These are phyloP conservation scores for Apiotrichum domesticum DNA, from an alignment of 1,284 basidiomycete species.

Conservation along the genomic window DNA sequence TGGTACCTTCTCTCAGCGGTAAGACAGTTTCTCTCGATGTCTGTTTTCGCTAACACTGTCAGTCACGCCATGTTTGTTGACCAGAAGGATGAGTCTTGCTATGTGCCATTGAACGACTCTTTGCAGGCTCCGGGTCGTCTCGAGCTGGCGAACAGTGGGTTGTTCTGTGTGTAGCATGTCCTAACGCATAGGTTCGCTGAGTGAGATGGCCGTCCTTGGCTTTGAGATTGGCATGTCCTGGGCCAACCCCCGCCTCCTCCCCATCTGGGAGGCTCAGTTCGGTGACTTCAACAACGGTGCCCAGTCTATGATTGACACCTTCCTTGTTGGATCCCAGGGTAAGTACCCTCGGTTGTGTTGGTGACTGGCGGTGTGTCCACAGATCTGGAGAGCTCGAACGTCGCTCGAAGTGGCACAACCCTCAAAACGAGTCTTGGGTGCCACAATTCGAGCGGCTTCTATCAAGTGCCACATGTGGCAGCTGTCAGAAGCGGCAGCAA, in stretches of 20 bases:
- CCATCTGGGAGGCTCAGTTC: slow-evolving; percentile 82
- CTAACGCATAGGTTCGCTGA: slow-evolving; percentile 60
- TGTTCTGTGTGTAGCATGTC: no score
- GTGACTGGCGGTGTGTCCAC: no score
- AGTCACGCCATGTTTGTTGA: slow-evolving; percentile 83
- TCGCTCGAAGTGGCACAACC: no score
- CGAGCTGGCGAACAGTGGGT: slow-evolving; percentile 75
- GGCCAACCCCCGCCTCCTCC: slow-evolving; percentile 69
- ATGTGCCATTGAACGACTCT: slow-evolving; percentile 67
- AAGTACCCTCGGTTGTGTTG: slow-evolving; percentile 28
- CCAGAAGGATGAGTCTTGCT: slow-evolving; percentile 68
- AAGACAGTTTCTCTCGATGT: slow-evolving; percentile 10
- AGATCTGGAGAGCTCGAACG: no score
- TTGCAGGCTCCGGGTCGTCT: slow-evolving; percentile 57
- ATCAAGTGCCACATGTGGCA: no score
- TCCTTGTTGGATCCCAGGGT: slow-evolving; percentile 76
- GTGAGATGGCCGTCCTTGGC: slow-evolving; percentile 74
- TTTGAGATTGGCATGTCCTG: slow-evolving; percentile 85
- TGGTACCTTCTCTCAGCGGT: slow-evolving; percentile 83
- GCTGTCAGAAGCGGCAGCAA: neutral
- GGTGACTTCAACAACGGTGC: slow-evolving; percentile 91
- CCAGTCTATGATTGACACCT: slow-evolving; percentile 81
- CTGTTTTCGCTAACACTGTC: slow-evolving; percentile 1
- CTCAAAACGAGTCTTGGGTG: no score
- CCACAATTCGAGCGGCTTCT: no score